Evolutionary conservation across 225 moss, liverwort and hornwort species (phyloP).

Genomic region (Ulota crispa): DNA sequence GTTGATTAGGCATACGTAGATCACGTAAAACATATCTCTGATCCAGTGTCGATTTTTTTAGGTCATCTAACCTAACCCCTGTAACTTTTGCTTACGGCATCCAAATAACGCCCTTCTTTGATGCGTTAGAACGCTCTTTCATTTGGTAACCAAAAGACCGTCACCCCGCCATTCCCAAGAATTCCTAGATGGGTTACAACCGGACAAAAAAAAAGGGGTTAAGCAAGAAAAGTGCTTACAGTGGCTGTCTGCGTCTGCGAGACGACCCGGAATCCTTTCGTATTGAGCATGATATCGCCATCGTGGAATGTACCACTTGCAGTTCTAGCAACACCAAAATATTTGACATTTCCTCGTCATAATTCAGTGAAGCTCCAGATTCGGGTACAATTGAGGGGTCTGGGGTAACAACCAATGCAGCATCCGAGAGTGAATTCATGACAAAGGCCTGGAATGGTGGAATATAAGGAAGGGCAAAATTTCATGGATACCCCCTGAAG

Average conservation of each 20-base stretch:
- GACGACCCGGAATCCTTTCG: constrained; percentile 54
- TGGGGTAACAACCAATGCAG: neutral
- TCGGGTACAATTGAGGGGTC: neutral
- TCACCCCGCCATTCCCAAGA: neutral
- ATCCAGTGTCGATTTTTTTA: neutral
- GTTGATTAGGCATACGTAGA: neutral
- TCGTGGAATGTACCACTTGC: constrained; percentile 57
- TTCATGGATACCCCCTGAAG: too few relatives aligned
- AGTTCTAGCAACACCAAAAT: constrained; percentile 35
- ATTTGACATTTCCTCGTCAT: neutral
- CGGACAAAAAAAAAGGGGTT: neutral
- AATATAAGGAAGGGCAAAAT: too few relatives aligned
- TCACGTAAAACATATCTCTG: neutral
- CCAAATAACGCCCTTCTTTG: neutral
- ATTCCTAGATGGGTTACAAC: neutral
- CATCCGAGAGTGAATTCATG: neutral
- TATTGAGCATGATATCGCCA: constrained; percentile 60
- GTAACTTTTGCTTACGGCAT: neutral
- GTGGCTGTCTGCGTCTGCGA: constrained; percentile 46
- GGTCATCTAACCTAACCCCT: neutral
- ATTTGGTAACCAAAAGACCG: neutral
- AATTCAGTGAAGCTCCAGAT: neutral
- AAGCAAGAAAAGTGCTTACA: constrained; percentile 28
- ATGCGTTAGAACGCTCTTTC: neutral
- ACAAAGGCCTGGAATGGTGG: neutral